Evolutionary conservation across 2,329 filamentous ascomycete genomes (phyloP).

Genomic region (Dactylellina drechsleri): DNA sequence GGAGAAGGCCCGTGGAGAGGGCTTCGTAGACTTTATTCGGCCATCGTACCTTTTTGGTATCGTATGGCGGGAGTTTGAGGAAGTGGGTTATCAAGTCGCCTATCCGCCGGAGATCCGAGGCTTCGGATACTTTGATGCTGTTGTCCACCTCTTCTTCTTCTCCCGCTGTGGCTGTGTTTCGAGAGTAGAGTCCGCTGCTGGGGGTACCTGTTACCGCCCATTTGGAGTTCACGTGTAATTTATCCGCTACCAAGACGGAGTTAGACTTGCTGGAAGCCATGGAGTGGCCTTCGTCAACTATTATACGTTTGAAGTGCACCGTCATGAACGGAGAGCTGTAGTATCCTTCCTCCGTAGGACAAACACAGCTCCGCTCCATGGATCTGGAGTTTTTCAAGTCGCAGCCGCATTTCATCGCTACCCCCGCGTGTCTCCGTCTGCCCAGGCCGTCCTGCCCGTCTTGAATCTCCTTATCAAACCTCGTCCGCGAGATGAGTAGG

Average conservation of each 20-base stretch:
- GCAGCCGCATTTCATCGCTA: slow-evolving; percentile 57
- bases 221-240: slow-evolving; percentile 73
- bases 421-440: slow-evolving; percentile 59
- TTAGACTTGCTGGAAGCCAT: slow-evolving; percentile 77
- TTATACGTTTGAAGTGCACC: slow-evolving; percentile 85
- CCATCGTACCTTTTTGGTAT: slow-evolving; percentile 19
- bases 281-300: slow-evolving; percentile 91
- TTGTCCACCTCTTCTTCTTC: slow-evolving; percentile 59
- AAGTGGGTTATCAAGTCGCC: slow-evolving; percentile 75
- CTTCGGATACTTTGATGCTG: slow-evolving; percentile 57
- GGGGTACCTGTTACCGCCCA: slow-evolving; percentile 95
- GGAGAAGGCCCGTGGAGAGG: slow-evolving; percentile 68
- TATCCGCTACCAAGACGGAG: slow-evolving; percentile 67
- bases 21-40: slow-evolving; percentile 26
- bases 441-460: slow-evolving; percentile 65
- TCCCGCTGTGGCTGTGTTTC: slow-evolving; percentile 67
- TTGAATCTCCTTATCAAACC: slow-evolving; percentile 75
- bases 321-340: slow-evolving; percentile 73
- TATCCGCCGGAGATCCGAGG: slow-evolving; percentile 70
- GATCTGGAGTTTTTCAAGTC: slow-evolving; percentile 64
- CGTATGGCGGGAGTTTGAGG: slow-evolving; percentile 68
- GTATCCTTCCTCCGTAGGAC: slow-evolving; percentile 61
- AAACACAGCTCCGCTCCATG: slow-evolving; percentile 63
- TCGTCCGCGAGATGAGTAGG: slow-evolving; percentile 77
- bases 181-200: slow-evolving; percentile 78